Evolutionary conservation across 768 basidiomycete species (phyloP), one percentile per base, ranked within the genome.

Genomic region (Rubroboletus pulcherrimus): DNA sequence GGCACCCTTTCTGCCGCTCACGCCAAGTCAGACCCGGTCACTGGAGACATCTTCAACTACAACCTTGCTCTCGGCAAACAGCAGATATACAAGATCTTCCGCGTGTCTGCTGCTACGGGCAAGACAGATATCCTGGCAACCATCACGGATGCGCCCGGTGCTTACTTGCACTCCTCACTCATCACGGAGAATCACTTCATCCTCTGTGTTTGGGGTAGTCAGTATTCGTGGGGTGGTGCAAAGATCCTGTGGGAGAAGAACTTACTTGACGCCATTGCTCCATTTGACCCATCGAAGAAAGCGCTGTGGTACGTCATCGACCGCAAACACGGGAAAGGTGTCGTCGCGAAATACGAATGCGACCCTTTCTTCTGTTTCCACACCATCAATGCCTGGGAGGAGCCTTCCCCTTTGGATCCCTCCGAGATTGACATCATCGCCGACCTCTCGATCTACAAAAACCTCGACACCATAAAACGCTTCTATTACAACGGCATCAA

Each of bases 351-450:
- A 52, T 76, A 75, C 60, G 66, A 68, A 53, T 69, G 63, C 42
- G 64, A 67, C 44, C 67, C 74, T 0, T 77, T 76, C 64, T 77
- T 76, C 60, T 67, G 63, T 53, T 77, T 77, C 64, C 75, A 77
- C 52, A 57, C 64, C 29, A 15, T 76, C 55, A 77, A 77, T n/a
- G 71, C 76, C 0, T 77, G 71, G 69, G 75, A 76, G 39, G 62
- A 58, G 8, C 51, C 56, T 7, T 64, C 59, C 19, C 44, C 62
- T 10, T 58, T 62, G 1, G 65, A 71, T 42, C 53, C 64, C 21
- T 57, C 58, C 4, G 66, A 68, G 31, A 62, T 65, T 34, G 71
- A 73, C 56, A 62, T 76, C 46, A 21, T 73, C 35, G 68, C 75
- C 19, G 73, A 77, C 58, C 62, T 77, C 35, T 63, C 73, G 3